Evolutionary conservation across 2,329 filamentous ascomycete species (phyloP).

Genomic region (Fusarium burgessii): DNA sequence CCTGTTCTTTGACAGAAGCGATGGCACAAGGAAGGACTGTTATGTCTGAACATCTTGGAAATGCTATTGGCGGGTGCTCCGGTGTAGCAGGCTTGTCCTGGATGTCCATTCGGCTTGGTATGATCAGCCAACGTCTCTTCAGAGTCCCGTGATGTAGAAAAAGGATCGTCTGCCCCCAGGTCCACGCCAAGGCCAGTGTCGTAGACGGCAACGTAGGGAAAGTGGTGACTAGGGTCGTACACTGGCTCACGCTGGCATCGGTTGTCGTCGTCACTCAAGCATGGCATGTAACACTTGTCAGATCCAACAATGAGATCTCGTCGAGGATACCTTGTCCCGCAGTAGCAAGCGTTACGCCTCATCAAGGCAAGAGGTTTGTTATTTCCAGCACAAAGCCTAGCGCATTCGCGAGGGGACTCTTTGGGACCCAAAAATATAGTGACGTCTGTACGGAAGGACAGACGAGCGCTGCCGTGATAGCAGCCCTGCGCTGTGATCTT

Average conservation of each 20-base stretch:
- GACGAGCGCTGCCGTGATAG: not conserved
- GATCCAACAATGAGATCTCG: not conserved
- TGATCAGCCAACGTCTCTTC: fast-evolving
- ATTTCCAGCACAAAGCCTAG: not conserved
- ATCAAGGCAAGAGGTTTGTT: not conserved
- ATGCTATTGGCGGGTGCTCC: fast-evolving
- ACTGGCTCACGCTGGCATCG: not conserved
- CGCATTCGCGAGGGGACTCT: not conserved
- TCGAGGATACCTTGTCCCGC: not conserved
- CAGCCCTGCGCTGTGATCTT: conserved; percentile 5
- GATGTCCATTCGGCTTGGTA: not conserved
- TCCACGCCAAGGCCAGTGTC: not conserved
- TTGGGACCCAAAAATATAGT: fast-evolving
- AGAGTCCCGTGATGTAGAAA: not conserved
- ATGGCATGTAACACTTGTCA: not conserved
- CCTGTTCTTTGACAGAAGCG: not conserved
- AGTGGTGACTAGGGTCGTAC: not conserved
- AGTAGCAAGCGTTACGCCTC: not conserved
- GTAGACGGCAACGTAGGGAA: not conserved
- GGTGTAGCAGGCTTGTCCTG: not conserved
- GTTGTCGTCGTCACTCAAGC: not conserved
- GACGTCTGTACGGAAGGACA: not conserved
- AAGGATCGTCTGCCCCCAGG: fast-evolving
- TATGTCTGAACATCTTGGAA: not conserved
- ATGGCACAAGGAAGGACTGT: not conserved